These are phyloP conservation scores for Phaffomyces antillensis DNA, from an alignment of 805 yeast species.

Conservation along the genomic window DNA sequence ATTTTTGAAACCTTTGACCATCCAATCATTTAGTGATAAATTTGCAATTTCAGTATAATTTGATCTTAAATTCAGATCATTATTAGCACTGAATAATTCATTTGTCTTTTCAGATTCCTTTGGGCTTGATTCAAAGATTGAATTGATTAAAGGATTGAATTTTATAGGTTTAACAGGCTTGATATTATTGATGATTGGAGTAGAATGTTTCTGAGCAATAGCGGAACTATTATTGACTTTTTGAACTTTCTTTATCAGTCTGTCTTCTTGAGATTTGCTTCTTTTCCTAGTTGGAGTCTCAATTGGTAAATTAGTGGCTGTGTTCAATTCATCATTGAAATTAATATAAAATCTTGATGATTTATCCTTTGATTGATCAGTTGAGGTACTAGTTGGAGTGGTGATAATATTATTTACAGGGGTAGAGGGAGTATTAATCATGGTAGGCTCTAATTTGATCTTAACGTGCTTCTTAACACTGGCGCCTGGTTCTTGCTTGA, in stretches of 20 bases:
- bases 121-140: conserved; percentile 5
- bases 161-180: conserved; percentile 8
- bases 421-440: conserved; percentile 11
- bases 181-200: not conserved
- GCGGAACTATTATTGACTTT: not conserved
- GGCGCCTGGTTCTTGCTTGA: not conserved
- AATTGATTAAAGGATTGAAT: conserved; percentile 5
- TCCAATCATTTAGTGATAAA: conserved; percentile 30
- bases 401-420: conserved; percentile 10
- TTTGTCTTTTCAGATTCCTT: conserved; percentile 1
- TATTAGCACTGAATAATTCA: conserved; percentile 1
- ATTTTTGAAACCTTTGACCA: conserved; percentile 27
- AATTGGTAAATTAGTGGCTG: conserved; percentile 6
- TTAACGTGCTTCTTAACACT: conserved; percentile 12
- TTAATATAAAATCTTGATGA: conserved; percentile 17
- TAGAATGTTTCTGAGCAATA: not conserved
- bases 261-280: conserved; percentile 7
- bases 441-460: conserved; percentile 15
- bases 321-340: conserved; percentile 2
- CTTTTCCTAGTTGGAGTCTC: conserved; percentile 11
- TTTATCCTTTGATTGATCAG: conserved; percentile 7
- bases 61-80: conserved; percentile 11
- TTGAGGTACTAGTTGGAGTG: not conserved
- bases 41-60: conserved; percentile 24
- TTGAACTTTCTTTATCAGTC: not conserved